Base-by-base conservation (phyloP, 345 rosid genomes). In the Salix suchowensis region DNA sequence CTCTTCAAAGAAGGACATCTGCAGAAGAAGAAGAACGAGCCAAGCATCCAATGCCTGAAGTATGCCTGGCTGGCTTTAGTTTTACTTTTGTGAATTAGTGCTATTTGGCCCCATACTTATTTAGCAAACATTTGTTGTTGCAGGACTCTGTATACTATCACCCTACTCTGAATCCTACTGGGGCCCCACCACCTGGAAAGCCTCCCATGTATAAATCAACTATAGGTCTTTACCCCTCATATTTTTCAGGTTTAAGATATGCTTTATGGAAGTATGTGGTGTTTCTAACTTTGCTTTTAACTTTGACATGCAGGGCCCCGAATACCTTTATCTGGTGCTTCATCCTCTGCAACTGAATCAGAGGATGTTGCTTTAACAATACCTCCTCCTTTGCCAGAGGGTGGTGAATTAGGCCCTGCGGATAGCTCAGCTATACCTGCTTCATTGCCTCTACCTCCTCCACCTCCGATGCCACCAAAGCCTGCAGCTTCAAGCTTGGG, bases 161-260 rank as follows among this genome's bases (percentile, higher is more conserved):
- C 73, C 97, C 99, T 70, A 91, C 98, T 4, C 83, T 96, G 81
- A 96, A 96, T 87, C 99, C 99, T 2, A 91, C 96, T 18, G 99
- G 99, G 26, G 98, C 98, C 52, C 98, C 99, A 54, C 99, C 98
- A 44, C 99, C 99, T 50, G 99, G 99, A 83, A 96, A 96, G 81
- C 98, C 96, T 72, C 99, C 97, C 6, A 91, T 92, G 98, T 96
- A 92, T 76, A 87, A 91, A 72, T 92, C 99, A 68, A 89, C 96
- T 7, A 90, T 95, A 86, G 98, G 96, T 89, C 65, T 78, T 54
- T 78, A 61, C 15, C 21, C 24, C 28, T 23, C 58, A 42, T 64
- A 36, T 52, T 44, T 75, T 37, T 68, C 67, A 24, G 65, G 39
- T 19, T 39, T n/a, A 50, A n/a, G 48, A 48, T 70, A 36, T 16